phyloP scores from a whole-genome alignment of 208 protist genomes.

The Crithidia mellificae region DNA sequence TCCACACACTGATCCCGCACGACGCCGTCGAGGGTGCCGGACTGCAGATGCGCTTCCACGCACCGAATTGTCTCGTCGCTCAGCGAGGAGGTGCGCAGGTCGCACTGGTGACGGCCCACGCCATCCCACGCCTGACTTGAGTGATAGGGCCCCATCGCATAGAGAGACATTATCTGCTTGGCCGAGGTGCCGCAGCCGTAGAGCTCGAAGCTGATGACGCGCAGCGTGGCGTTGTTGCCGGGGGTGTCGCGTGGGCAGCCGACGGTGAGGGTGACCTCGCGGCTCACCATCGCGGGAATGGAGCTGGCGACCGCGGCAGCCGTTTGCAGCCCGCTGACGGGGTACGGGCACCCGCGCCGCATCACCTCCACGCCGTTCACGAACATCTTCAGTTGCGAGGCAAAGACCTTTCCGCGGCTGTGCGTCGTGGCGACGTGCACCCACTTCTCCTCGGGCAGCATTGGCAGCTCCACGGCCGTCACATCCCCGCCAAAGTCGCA shows the following conservation, averaged over 20 bases:
- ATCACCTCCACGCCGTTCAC: conserved; percentile 49
- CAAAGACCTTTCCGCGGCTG: conserved; percentile 37
- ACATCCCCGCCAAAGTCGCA: conserved; percentile 33
- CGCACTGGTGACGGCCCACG: conserved; percentile 27
- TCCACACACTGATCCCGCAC: conserved; percentile 25
- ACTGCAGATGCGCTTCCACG: conserved; percentile 33
- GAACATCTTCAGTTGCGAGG: conserved; percentile 44
- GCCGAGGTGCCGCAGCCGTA: conserved; percentile 40
- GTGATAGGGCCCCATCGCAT: conserved; percentile 34
- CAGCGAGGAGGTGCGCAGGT: conserved; percentile 35
- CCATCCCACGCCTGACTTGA: conserved; percentile 31
- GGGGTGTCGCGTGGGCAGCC: conserved; percentile 35
- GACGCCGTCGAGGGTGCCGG: conserved; percentile 12
- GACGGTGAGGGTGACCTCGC: conserved; percentile 40
- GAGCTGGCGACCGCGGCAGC: conserved; percentile 27
- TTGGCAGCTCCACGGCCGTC: conserved; percentile 43
- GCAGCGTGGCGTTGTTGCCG: conserved; percentile 23
- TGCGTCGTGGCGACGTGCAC: conserved; percentile 51
- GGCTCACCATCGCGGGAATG: conserved; percentile 26
- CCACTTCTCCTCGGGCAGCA: conserved; percentile 50
- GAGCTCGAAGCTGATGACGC: conserved; percentile 52
- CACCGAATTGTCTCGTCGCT: conserved; percentile 35
- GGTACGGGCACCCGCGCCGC: conserved; percentile 33
- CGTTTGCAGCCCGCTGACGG: conserved; percentile 25
- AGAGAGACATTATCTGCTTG: conserved; percentile 45